Conservation (phyloP, 2,329 filamentous ascomycete genomes). For the Chaetomiaceae sp. region DNA sequence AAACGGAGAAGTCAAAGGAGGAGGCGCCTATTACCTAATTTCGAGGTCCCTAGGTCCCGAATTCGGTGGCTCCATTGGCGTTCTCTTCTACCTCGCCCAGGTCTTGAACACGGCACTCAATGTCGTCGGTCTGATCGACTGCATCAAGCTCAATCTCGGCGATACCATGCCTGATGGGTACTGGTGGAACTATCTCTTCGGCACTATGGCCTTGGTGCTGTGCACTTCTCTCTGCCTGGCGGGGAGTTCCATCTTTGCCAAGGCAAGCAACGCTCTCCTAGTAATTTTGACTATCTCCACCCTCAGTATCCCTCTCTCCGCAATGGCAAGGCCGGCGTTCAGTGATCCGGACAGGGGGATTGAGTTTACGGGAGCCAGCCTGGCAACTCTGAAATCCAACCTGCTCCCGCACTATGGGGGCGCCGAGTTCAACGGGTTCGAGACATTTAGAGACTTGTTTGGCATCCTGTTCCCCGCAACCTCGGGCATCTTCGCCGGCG, state of each 20-base stretch:
- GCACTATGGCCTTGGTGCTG: constrained; percentile 64
- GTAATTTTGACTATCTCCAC: constrained; percentile 68
- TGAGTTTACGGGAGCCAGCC: constrained; percentile 72
- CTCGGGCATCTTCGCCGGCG: constrained; percentile 63
- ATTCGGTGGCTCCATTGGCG: constrained; percentile 82
- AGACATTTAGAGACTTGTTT: constrained; percentile 77
- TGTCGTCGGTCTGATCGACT: constrained; percentile 79
- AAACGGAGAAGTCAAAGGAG: constrained; percentile 82
- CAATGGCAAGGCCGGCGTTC: constrained; percentile 65
- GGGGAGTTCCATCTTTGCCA: constrained; percentile 74
- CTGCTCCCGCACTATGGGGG: constrained; percentile 65
- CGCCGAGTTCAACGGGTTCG: constrained; percentile 56
- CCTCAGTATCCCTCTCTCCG: constrained; percentile 78
- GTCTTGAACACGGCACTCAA: constrained; percentile 85
- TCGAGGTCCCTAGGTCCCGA: constrained; percentile 81
- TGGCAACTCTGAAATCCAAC: constrained; percentile 68
- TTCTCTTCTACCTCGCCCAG: constrained; percentile 88
- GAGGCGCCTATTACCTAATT: constrained; percentile 85
- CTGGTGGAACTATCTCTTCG: constrained; percentile 73
- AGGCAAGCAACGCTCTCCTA: constrained; percentile 73
- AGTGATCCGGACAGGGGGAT: constrained; percentile 57
- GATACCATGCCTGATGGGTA: constrained; percentile 62
- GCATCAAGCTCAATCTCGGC: constrained; percentile 71
- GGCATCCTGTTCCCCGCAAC: constrained; percentile 78
- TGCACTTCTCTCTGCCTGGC: constrained; percentile 75